Conservation (phyloP, 1,284 basidiomycete genomes). For the Ceratobasidium sp. region DNA sequence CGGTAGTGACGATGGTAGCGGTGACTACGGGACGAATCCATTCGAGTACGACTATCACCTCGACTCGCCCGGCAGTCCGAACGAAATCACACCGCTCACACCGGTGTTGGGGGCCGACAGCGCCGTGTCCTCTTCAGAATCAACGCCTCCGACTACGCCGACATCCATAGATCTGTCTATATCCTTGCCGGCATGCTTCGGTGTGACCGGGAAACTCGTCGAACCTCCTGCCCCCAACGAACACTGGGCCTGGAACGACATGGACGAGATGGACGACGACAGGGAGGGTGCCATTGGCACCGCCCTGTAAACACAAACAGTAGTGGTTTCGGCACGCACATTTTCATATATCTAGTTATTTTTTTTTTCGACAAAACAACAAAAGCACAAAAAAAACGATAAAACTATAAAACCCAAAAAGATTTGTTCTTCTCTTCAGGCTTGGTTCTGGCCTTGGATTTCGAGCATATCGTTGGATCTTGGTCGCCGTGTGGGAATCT, state of each 20-base stretch:
- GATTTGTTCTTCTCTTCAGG: background rate
- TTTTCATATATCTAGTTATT: background rate
- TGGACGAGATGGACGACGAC: background rate
- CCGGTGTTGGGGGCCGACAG: background rate
- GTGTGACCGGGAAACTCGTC: background rate
- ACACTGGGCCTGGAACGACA: background rate
- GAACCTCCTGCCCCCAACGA: background rate
- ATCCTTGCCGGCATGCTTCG: too few relatives aligned
- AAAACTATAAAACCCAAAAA: conserved; percentile 46
- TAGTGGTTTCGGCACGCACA: background rate
- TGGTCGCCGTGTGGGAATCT: background rate
- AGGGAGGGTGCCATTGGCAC: background rate
- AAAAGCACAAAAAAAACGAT: background rate
- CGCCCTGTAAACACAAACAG: conserved; percentile 7
- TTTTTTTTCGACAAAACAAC: background rate
- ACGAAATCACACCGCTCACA: background rate
- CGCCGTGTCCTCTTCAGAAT: background rate
- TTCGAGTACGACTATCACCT: background rate
- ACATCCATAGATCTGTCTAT: background rate
- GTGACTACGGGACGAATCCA: background rate
- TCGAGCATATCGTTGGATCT: background rate
- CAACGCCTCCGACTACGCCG: background rate
- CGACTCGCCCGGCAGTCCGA: background rate
- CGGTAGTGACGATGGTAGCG: background rate
- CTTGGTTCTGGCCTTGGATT: background rate